Evolutionary conservation across 1,284 basidiomycete species (phyloP).

Genomic region (Trichosporon coremiiforme): DNA sequence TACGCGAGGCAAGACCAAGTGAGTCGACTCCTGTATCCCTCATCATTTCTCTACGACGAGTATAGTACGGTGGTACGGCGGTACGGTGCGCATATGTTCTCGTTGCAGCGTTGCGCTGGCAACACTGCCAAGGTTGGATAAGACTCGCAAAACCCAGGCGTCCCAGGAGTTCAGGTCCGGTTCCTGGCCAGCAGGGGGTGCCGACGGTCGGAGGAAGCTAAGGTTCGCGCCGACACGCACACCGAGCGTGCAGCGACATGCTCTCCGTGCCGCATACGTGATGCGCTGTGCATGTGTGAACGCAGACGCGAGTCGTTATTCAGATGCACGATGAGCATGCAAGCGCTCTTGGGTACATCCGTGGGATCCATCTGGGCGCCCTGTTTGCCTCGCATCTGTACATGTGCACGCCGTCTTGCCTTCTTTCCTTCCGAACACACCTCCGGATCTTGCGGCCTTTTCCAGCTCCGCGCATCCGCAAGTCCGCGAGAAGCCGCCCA

Average conservation of each 20-base stretch:
- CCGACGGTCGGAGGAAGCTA: too few species aligned
- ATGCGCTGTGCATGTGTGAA: background rate
- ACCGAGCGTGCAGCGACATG: background rate
- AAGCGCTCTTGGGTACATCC: too few species aligned
- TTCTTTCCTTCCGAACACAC: background rate
- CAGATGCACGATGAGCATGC: too few species aligned
- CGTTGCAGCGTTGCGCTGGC: background rate
- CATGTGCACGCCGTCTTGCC: background rate
- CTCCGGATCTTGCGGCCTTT: background rate
- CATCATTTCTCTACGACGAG: too few species aligned
- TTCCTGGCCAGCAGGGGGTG: too few species aligned
- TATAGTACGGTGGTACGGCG: too few species aligned
- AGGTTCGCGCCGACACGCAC: background rate
- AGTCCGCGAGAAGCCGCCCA: too few species aligned
- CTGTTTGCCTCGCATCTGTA: background rate
- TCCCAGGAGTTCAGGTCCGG: background rate
- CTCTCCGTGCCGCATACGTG: background rate
- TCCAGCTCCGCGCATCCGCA: background rate
- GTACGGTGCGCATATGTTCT: too few species aligned
- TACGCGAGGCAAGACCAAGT: conserved; percentile 25
- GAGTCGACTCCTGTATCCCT: background rate
- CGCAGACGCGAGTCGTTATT: too few species aligned
- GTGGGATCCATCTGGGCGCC: background rate
- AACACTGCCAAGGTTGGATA: background rate
- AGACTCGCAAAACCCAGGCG: background rate